phyloP scores from a whole-genome alignment of 176 grass and related monocot species.

The Phragmites australis region DNA sequence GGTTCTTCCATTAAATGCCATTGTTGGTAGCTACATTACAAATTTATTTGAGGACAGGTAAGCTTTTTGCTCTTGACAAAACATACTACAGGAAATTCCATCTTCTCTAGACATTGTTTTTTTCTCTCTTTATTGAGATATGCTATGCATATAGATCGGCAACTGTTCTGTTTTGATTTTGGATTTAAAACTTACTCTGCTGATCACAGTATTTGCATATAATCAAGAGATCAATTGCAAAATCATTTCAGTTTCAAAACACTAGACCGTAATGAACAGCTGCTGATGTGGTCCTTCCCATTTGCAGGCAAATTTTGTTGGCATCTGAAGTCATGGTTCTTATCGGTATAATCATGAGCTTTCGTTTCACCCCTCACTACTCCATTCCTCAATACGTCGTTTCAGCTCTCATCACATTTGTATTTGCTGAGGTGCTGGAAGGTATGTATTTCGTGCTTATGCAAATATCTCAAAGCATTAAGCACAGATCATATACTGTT shows the following conservation, averaged over 20 bases:
- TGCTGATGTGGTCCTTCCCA: neutral
- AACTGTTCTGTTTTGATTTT: neutral
- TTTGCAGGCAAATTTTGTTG: constrained; percentile 80
- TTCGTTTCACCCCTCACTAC: constrained; percentile 67
- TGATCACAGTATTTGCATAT: neutral
- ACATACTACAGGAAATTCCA: neutral
- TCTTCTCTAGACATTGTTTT: neutral
- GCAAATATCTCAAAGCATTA: neutral
- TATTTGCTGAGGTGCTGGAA: constrained; percentile 92
- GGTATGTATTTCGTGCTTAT: constrained; percentile 49
- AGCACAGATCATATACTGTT: neutral
- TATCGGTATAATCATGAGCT: constrained; percentile 77
- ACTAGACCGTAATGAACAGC: neutral
- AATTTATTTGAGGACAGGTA: constrained; percentile 98
- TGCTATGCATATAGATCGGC: neutral
- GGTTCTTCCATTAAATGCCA: constrained; percentile 90
- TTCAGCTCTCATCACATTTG: constrained; percentile 90
- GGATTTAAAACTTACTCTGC: neutral
- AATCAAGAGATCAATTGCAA: neutral
- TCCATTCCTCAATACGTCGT: constrained; percentile 70
- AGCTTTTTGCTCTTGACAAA: constrained; percentile 12
- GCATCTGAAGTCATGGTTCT: constrained; percentile 88
- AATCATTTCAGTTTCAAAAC: constrained; percentile 5
- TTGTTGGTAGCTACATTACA: constrained; percentile 86
- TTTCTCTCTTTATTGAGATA: neutral